Percentiles rank a stretch among this genome's conserved stretches.
Conservation (phyloP, 495 filamentous ascomycete species). For the Xylaria acuta region DNA sequence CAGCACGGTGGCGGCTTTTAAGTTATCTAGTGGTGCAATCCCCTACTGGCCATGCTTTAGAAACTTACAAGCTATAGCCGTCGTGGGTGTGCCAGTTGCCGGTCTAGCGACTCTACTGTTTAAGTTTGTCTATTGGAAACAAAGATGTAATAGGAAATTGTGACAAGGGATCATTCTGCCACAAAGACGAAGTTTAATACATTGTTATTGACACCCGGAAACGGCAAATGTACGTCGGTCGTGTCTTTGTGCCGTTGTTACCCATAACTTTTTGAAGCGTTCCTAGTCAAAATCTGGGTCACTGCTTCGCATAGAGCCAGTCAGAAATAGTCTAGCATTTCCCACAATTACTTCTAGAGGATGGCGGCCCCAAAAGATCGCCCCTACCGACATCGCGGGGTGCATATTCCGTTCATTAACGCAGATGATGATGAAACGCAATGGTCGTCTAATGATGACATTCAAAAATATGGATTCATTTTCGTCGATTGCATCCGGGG, state of each 20-base stretch:
- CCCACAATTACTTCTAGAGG: background rate
- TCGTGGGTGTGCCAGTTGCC: background rate
- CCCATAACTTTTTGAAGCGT: background rate
- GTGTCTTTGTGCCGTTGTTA: background rate
- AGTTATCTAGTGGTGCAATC: background rate
- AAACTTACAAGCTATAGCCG: background rate
- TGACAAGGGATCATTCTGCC: background rate
- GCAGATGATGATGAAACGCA: background rate
- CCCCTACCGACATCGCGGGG: conserved; percentile 8
- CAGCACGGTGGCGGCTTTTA: background rate
- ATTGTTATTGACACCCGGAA: background rate
- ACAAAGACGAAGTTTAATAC: background rate
- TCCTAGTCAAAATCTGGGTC: background rate
- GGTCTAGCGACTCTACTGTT: background rate
- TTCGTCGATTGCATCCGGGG: background rate
- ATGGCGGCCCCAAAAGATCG: background rate
- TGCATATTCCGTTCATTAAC: background rate
- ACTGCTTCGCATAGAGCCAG: background rate
- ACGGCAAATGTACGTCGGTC: background rate
- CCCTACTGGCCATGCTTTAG: background rate
- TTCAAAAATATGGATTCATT: conserved; percentile 12
- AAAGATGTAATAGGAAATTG: background rate
- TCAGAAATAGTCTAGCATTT: background rate
- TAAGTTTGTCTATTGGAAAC: background rate
- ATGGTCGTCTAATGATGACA: conserved; percentile 10